Evolutionary conservation across 176 grass and related monocot species (phyloP), one percentile per base, ranked within the genome.

Genomic region (Raddia guianensis): DNA sequence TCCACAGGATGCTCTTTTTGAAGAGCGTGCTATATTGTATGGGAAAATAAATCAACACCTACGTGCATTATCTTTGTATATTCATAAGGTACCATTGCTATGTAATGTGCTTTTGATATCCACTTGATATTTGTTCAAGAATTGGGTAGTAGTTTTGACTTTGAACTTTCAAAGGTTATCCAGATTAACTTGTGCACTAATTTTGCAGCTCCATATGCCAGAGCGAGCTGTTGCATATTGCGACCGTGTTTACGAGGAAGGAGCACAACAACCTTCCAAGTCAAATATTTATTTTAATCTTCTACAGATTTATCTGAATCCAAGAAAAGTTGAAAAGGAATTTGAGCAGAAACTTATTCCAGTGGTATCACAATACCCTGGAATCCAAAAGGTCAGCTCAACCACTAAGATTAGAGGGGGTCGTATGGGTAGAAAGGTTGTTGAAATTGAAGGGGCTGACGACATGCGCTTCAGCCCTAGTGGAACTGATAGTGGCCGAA

Each of bases 281-380:
- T 89, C 96, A 68, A 95, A 99, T 76, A 99, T 99, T 55, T 99
- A 99, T 71, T 86, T 99, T 79, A 99, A 86, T 63, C 90, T 99
- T 70, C 88, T 99, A 34, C 96, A 99, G 82, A 95, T 99, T 87
- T 95, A 99, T 89, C 76, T 99, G 80, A 99, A 95, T 20, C 96
- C 96, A 15, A 81, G 76, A 87, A 95, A 90, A 83, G 80, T 63
- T 57, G 83, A 89, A 86, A 88, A 89, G 42, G 96, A 95, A 78
- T 79, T 85, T 67, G 92, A 99, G 69, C 81, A 82, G 82, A 93
- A 81, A 92, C 83, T 84, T 63, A 46, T 85, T 86, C 72, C 92
- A 66, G 76, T 89, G 9, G 68, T 86, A 73, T 91, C 96, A 84
- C 92, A 93, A 32, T 83, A 84, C 81, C 60, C 88, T 89, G 86